phyloP scores from a whole-genome alignment of 805 yeast species.

The Priceomyces medius region DNA sequence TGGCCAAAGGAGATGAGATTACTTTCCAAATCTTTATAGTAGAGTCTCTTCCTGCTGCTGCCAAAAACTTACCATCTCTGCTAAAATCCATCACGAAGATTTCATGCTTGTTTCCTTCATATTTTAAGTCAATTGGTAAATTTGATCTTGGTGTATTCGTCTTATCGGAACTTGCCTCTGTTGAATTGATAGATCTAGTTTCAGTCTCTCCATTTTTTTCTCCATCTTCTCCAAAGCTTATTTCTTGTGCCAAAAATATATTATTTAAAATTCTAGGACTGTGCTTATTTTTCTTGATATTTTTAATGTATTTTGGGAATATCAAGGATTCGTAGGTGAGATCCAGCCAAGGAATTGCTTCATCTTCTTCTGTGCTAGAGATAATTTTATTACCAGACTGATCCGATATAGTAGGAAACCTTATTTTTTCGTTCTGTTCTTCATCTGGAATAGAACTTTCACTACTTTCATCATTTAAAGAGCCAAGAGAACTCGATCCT shows the following conservation, averaged over 20 bases:
- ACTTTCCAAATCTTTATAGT: conserved; percentile 76
- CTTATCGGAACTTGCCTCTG: background rate
- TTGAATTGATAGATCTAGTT: background rate
- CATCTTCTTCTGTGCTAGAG: conserved; percentile 10
- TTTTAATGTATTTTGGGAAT: conserved; percentile 56
- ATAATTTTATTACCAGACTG: conserved; percentile 2
- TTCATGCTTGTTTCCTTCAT: conserved; percentile 37
- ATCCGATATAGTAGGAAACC: conserved; percentile 15
- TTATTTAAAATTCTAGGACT: conserved; percentile 49
- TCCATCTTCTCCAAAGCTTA: conserved; percentile 26
- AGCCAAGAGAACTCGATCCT: conserved; percentile 1
- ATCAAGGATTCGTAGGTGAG: conserved; percentile 37
- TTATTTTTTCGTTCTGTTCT: conserved; percentile 13
- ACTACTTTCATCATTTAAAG: conserved; percentile 2
- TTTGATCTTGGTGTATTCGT: background rate
- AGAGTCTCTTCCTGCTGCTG: conserved; percentile 80
- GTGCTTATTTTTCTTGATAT: conserved; percentile 45
- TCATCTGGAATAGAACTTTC: background rate
- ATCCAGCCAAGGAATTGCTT: conserved; percentile 26
- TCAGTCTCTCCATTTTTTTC: conserved; percentile 5
- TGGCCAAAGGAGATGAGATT: conserved; percentile 66
- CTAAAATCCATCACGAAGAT: conserved; percentile 77
- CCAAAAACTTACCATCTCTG: conserved; percentile 76
- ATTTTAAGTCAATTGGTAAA: background rate
- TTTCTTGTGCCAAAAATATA: conserved; percentile 66